Base-by-base conservation (phyloP, 495 filamentous ascomycete genomes). In the Lasiosphaeris hirsuta region DNA sequence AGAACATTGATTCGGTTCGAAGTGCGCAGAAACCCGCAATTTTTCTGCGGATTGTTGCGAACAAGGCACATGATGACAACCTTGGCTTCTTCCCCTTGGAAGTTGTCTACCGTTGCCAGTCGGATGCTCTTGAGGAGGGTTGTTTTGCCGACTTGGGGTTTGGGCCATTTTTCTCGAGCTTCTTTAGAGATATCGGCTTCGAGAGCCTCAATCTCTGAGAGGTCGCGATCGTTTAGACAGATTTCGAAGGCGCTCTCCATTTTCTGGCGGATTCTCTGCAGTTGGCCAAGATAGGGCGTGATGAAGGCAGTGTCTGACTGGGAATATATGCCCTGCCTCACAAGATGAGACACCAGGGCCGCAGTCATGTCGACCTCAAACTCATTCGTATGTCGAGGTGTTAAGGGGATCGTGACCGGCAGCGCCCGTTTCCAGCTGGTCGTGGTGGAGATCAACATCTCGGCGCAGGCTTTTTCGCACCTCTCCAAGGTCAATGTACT, bases 61-160 rank as follows among this genome's bases (percentile, higher is more conserved):
- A 94, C 90, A 0, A 94, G 71, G 0, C 89, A 93, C n/a, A 95
- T 78, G n/a, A 94, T 75, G 9, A 94, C 78, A 3, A 93, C 78
- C 51, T 90, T 88, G 11, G 88, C 88, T 63, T 94, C 88, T 66
- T 94, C 89, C 5, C 88, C 88, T 63, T 92, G 89, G 56, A 92
- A 92, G 63, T 90, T 92, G 67, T 93, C 90, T 13, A 94, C 83
- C 0, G 86, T 93, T 14, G 90, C 87, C 7, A 90, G 65, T 23
- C 86, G 75, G 2, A 95, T 69, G 11, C 75, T 73, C n/a, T 86
- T 75, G 0, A 85, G 60, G 1, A 92, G 72, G 2, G 51, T 46
- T 30, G 45, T 50, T 39, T 56, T 56, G 9, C 43, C 23, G 17
- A 45, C 11, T 18, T 55, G 33, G 38, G 18, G 42, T 47, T 30